Evolutionary conservation across 352 stramenopile genomes (phyloP), one percentile per base, ranked within the genome.

Genomic region (Phytophthora chlamydospora): DNA sequence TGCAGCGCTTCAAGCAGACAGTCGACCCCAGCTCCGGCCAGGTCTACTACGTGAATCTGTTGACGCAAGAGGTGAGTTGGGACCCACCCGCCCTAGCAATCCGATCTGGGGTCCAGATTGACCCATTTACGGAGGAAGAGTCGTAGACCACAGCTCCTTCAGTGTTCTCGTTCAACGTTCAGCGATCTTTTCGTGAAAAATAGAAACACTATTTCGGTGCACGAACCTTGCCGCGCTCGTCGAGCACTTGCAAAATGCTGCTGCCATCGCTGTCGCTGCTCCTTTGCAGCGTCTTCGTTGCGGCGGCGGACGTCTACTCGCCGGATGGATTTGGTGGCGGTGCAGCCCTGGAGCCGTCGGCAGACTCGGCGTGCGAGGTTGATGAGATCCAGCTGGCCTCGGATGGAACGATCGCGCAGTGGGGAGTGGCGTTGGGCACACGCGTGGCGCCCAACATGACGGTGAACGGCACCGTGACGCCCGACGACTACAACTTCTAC

Each of bases 11-110:
- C 79, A 83, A 75, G 63, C 76, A 85, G 44, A 73, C 85, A 2
- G 49, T 76, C 41, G 86, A 95, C 35, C 42, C 64, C 0, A 61
- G 66, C 19, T 80, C 69, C 8, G 68, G 67, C 0, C 69, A 62
- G 32, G 86, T 85, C 54, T 95, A 93, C 68, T 95, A 89, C 53
- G 77, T 90, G 34, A 84, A 95, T 38, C n/a, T 81, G n/a, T 39
- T 64, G 13, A 93, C 86, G 0, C 74, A 82, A 35, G 70, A 67
- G 8, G 80, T 83, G 68, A 91, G 76, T 41, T 93, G 81, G 83
- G 76, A 86, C 10, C 67, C 55, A 11, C 83, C 83, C 1, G 63
- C 63, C 49, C 55, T 87, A 4, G 24, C 70, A 21, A 46, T 63
- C 13, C 71, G 52, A 13, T 43, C 56, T 12, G 60, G 62, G 13